These are phyloP conservation scores for Fraxinus greggii DNA, from an alignment of 305 asterid genomes.

Conservation along the genomic window DNA sequence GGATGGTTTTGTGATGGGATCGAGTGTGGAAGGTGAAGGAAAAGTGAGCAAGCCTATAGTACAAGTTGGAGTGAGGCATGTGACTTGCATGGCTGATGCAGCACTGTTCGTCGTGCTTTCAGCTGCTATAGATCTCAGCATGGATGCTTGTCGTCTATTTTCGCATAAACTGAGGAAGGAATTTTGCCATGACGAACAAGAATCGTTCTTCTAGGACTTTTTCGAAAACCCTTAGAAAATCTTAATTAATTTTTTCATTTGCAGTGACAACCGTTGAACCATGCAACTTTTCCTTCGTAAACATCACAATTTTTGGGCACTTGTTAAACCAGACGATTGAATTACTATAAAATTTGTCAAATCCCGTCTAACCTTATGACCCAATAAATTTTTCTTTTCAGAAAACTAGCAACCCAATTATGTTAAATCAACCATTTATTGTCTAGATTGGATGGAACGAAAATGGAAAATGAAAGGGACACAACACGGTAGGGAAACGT, in stretches of 20 bases:
- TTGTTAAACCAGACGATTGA: neutral
- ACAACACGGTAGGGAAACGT: neutral
- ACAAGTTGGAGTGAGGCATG: conserved; percentile 70
- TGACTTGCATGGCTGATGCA: conserved; percentile 76
- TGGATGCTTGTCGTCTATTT: conserved; percentile 78
- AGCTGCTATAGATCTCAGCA: conserved; percentile 81
- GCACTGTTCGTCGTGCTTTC: conserved; percentile 72
- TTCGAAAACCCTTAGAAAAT: neutral
- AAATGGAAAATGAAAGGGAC: neutral
- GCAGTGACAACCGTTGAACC: conserved; percentile 42
- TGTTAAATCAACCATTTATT: neutral
- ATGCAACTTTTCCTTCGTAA: neutral
- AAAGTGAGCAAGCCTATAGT: conserved; percentile 60
- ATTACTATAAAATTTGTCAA: neutral
- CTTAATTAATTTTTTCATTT: conserved; percentile 18
- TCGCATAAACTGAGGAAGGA: conserved; percentile 72
- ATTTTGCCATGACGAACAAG: conserved; percentile 49
- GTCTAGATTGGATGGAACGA: neutral
- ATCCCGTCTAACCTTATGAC: neutral
- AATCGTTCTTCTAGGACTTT: conserved; percentile 26
- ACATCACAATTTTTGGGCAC: neutral
- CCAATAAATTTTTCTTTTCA: too few species aligned
- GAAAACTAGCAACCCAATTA: neutral
- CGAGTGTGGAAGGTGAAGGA: conserved; percentile 76
- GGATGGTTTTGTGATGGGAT: conserved; percentile 73